Evolutionary conservation across 495 filamentous ascomycete species (phyloP), one percentile per base, ranked within the genome.

Genomic region (Neurospora tetrasperma): DNA sequence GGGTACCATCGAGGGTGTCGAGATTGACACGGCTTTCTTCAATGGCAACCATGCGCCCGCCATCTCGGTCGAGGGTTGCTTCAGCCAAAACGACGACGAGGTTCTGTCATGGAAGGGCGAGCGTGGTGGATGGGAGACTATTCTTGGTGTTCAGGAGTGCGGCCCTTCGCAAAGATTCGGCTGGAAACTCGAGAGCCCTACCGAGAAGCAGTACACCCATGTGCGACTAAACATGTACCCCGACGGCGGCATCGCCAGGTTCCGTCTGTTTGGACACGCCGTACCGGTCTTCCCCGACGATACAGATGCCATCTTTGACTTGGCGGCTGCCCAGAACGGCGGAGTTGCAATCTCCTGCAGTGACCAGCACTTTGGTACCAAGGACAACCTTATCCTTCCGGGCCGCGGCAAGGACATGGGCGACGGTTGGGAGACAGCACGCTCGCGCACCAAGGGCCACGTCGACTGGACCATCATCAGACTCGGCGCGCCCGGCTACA

Each of bases 381-480:
- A 90, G 79, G 89, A 90, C 73, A 97, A 98, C 80, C 80, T 97
- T 66, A 87, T 97, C 16, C 84, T 97, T 14, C 94, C 94, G 4
- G 94, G 94, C 3, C 86, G 94, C 38, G 94, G 94, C 8, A 89
- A 90, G 78, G 90, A 98, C 81, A 97, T 97, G 94, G 92, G 94
- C 41, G 94, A 97, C 80, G 94, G 94, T 4, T 98, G 94, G 94
- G 94, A 98, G 82, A 98, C 94, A 12, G 90, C 91, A 71, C 87
- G 94, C 44, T 93, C 90, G 41, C 83, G 94, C 35, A 89, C 86
- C 31, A 88, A 89, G 75, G 91, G 88, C 12, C 94, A 98, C 81
- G 84, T 92, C 23, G 94, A 98, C 82, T 97, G 94, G 94, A 86
- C 90, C 11, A 90, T 97, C 74, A 86, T 96, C 70, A 86, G 87